These are phyloP conservation scores for Colletotrichum truncatum DNA, from an alignment of 2,329 filamentous ascomycete genomes.

Conservation along the genomic window DNA sequence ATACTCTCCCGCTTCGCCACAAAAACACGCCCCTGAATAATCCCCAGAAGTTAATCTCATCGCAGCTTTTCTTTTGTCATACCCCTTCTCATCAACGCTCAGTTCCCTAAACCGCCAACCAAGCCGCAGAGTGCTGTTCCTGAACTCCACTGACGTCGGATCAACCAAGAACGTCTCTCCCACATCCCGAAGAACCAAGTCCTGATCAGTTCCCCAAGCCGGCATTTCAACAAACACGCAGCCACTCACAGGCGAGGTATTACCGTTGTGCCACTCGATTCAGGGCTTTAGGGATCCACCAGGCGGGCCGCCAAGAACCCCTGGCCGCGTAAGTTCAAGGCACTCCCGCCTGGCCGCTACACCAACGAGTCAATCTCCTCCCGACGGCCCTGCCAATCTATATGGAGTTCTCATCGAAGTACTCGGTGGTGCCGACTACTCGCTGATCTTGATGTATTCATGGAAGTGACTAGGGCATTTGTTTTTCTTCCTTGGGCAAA, in stretches of 20 bases:
- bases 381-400: not conserved
- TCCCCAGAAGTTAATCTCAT: conserved; percentile 13
- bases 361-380: not conserved
- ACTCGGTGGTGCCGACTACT: not conserved
- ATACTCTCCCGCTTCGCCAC: not conserved
- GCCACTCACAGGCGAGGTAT: not conserved
- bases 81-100: not conserved
- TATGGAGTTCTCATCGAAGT: not conserved
- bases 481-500: not conserved
- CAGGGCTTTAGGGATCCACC: not conserved
- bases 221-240: not conserved
- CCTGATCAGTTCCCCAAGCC: not conserved
- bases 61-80: not conserved
- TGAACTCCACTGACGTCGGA: conserved; percentile 18
- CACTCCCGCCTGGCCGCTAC: not conserved
- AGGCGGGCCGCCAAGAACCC: conserved; percentile 21
- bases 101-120: conserved; percentile 7
- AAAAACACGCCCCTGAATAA: not conserved
- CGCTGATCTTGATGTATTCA: not conserved
- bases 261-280: conserved; percentile 9
- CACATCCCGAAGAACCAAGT: conserved; percentile 21
- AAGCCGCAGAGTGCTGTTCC: not conserved
- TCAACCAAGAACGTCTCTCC: not conserved
- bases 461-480: not conserved
- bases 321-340: conserved; percentile 25